Conservation (phyloP, 768 basidiomycete genomes). For the Neoboletus magnificus region DNA sequence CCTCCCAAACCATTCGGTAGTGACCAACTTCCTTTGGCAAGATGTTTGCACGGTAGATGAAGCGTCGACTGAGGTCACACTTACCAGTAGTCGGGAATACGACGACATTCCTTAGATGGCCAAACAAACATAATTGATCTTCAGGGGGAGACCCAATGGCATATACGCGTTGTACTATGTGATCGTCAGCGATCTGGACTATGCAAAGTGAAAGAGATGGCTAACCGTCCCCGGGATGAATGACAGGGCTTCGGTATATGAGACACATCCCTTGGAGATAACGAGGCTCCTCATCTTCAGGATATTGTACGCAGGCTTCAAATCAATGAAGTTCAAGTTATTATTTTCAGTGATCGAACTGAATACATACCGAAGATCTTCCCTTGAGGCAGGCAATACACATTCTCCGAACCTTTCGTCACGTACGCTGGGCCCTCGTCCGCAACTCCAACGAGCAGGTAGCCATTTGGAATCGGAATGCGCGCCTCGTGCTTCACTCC, state of each 20-base stretch:
- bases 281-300: constrained; percentile 44
- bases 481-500: constrained; percentile 75
- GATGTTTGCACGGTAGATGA: neutral
- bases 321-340: neutral
- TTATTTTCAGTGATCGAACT: neutral
- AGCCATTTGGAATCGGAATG: constrained; percentile 65
- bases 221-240: constrained; percentile 73
- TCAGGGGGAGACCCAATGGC: constrained; percentile 70
- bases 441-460: constrained; percentile 74
- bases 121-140: constrained; percentile 53
- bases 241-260: constrained; percentile 70
- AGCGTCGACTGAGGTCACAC: constrained; percentile 12
- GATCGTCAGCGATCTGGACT: constrained; percentile 1
- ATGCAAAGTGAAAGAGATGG: neutral
- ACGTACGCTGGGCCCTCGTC: constrained; percentile 75
- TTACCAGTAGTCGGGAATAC: constrained; percentile 64
- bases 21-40: constrained; percentile 51
- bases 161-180: constrained; percentile 60
- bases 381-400: constrained; percentile 51
- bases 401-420: constrained; percentile 45
- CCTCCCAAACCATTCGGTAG: constrained; percentile 68
- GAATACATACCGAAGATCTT: constrained; percentile 61
- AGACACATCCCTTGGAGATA: constrained; percentile 60
- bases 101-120: constrained; percentile 63
- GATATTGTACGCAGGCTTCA: constrained; percentile 58